phyloP scores from a whole-genome alignment of 2,329 filamentous ascomycete species.

The Fusarium torulosum region DNA sequence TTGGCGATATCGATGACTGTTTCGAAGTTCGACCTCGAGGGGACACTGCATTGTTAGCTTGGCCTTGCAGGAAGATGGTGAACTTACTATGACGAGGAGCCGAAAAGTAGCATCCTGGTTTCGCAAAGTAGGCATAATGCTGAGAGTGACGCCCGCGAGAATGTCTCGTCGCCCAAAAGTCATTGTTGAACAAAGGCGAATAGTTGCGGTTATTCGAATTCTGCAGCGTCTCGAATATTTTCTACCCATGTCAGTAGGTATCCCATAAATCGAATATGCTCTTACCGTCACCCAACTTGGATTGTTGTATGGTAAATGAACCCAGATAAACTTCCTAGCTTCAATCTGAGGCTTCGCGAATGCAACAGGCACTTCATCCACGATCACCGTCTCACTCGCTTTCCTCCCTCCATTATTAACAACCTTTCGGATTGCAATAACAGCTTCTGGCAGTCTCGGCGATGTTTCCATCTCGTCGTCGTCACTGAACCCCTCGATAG shows the following conservation, averaged over 20 bases:
- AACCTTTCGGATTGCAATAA: slow-evolving; percentile 49
- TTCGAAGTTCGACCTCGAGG: slow-evolving; percentile 52
- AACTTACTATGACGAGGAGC: slow-evolving; percentile 53
- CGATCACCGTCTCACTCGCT: slow-evolving; percentile 47
- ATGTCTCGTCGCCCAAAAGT: slow-evolving; percentile 64
- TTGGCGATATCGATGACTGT: slow-evolving; percentile 49
- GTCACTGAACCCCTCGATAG: slow-evolving; percentile 41
- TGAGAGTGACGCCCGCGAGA: slow-evolving; percentile 63
- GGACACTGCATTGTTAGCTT: slow-evolving; percentile 46
- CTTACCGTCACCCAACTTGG: slow-evolving; percentile 69
- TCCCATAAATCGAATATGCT: rapidly evolving
- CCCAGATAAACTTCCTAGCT: slow-evolving; percentile 67
- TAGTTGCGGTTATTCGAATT: slow-evolving; percentile 54
- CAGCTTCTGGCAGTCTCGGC: slow-evolving; percentile 52
- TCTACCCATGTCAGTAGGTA: slow-evolving; percentile 47
- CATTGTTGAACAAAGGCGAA: slow-evolving; percentile 58
- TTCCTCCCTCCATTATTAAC: slow-evolving; percentile 39
- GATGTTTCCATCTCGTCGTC: slow-evolving; percentile 50
- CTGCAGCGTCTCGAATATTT: slow-evolving; percentile 60
- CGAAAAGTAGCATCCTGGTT: slow-evolving; percentile 62
- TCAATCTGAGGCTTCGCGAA: slow-evolving; percentile 52
- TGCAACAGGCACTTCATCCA: slow-evolving; percentile 48
- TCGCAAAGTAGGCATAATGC: slow-evolving; percentile 63
- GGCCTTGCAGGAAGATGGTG: rapidly evolving
- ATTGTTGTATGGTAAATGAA: slow-evolving; percentile 69